Percentiles rank a stretch among this genome's conserved stretches.
Evolutionary conservation across 768 basidiomycete genomes (phyloP).

Genomic region (Mycena pura): DNA sequence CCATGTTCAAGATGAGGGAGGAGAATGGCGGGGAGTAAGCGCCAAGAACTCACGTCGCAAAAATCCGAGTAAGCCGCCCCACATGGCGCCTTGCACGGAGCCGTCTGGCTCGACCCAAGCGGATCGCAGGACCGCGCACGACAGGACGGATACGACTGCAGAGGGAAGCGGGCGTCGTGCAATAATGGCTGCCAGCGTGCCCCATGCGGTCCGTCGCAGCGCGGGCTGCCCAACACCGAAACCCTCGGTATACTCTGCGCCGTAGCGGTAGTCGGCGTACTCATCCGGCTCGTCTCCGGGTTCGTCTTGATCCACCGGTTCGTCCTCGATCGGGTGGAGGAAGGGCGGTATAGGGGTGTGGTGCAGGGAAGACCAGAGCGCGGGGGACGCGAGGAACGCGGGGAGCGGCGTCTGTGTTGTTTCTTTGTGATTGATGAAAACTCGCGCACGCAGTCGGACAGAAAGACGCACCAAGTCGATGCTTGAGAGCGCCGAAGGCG

Average conservation of each 20-base stretch:
- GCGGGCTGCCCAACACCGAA: slow-evolving; percentile 59
- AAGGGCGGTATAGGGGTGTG: slow-evolving; percentile 51
- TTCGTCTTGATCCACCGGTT: background rate
- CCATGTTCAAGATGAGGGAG: slow-evolving; percentile 70
- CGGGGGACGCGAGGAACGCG: slow-evolving; percentile 53
- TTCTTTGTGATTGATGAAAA: slow-evolving; percentile 25
- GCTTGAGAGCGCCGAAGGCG: slow-evolving; percentile 69
- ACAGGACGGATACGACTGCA: slow-evolving; percentile 53
- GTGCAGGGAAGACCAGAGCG: slow-evolving; percentile 66
- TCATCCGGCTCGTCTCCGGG: background rate
- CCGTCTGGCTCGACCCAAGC: slow-evolving; percentile 73
- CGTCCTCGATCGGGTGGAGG: slow-evolving; percentile 15
- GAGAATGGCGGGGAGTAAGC: background rate
- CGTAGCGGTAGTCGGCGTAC: background rate
- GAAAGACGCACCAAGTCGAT: slow-evolving; percentile 61
- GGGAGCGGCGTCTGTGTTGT: slow-evolving; percentile 12
- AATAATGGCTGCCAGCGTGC: slow-evolving; percentile 35
- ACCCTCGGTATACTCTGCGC: slow-evolving; percentile 17
- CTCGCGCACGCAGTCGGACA: too few relatives aligned
- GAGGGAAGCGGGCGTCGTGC: slow-evolving; percentile 21
- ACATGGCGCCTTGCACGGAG: slow-evolving; percentile 71
- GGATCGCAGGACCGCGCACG: slow-evolving; percentile 67
- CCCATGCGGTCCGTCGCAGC: slow-evolving; percentile 63
- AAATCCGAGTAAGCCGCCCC: slow-evolving; percentile 73
- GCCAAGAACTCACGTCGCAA: slow-evolving; percentile 75